Conservation (phyloP, 805 yeast genomes). For the Candida peoriensis region DNA sequence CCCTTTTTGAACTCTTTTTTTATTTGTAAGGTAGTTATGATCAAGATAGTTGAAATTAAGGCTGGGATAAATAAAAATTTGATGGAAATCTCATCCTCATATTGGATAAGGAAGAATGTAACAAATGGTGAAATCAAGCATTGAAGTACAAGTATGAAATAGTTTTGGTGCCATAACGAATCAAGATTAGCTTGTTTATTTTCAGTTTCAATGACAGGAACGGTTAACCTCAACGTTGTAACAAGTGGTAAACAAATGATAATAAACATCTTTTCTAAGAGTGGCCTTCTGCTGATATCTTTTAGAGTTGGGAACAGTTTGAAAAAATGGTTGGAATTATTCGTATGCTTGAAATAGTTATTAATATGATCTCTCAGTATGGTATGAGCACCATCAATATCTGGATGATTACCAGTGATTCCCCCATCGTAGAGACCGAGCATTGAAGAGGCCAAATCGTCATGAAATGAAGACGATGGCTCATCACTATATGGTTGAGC, state of each 20-base stretch:
- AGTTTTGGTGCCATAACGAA: constrained; percentile 13
- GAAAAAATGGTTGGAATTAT: constrained; percentile 1
- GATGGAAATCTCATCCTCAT: constrained; percentile 6
- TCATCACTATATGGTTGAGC: constrained; percentile 7
- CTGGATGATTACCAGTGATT: background rate
- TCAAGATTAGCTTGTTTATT: constrained; percentile 20
- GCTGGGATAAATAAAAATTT: constrained; percentile 4
- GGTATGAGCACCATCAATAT: constrained; percentile 9
- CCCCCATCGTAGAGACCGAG: background rate
- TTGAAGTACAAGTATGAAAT: constrained; percentile 26
- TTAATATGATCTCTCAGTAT: constrained; percentile 6
- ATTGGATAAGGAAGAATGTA: constrained; percentile 10
- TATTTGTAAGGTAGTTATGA: background rate
- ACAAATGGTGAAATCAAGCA: constrained; percentile 27
- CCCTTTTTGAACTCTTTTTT: constrained; percentile 4
- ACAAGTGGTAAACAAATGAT: constrained; percentile 31
- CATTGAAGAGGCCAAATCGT: background rate
- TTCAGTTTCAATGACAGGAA: constrained; percentile 30
- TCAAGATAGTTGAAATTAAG: background rate
- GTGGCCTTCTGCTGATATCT: constrained; percentile 23
- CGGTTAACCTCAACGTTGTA: constrained; percentile 28
- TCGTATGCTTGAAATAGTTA: background rate
- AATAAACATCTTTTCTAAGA: constrained; percentile 24
- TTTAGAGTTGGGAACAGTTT: constrained; percentile 28
- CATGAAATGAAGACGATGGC: background rate